Percentiles rank a stretch among this genome's conserved stretches.
Conservation (phyloP, 2,329 filamentous ascomycete species). For the Lasiodiplodia citricola region DNA sequence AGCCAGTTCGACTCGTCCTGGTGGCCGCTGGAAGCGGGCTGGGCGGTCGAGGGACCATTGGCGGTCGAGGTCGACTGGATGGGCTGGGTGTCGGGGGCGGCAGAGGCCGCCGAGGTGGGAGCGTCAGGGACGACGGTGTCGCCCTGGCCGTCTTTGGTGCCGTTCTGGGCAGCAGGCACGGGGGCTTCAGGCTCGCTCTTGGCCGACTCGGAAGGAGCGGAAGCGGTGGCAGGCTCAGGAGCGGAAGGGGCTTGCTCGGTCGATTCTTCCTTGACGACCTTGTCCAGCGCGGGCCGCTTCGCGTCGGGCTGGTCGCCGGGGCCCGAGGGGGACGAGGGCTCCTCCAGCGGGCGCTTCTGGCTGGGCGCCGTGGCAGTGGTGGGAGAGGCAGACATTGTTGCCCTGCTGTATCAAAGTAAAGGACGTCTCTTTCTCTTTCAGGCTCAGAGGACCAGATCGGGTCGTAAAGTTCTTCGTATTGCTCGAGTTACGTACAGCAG, state of each 20-base stretch:
- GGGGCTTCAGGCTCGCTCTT: conserved; percentile 28
- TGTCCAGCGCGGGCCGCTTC: conserved; percentile 95
- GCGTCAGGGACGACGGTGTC: conserved; percentile 73
- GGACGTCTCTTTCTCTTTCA: conserved; percentile 38
- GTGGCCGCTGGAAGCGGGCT: conserved; percentile 51
- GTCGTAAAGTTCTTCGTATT: conserved; percentile 27
- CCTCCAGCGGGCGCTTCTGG: conserved; percentile 94
- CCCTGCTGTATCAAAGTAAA: conserved; percentile 28
- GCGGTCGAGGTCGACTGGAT: conserved; percentile 62
- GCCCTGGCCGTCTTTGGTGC: conserved; percentile 64
- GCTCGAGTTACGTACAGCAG: conserved; percentile 68
- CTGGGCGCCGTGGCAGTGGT: conserved; percentile 60
- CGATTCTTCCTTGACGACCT: conserved; percentile 69
- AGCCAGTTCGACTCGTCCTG: conserved; percentile 96
- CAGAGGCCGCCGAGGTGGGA: conserved; percentile 58
- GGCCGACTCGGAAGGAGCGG: conserved; percentile 44
- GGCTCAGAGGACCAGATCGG: conserved; percentile 30
- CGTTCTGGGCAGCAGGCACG: conserved; percentile 42
- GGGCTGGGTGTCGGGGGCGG: conserved; percentile 59
- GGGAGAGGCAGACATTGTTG: conserved; percentile 52
- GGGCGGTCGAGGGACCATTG: conserved; percentile 56
- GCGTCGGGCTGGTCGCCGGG: conserved; percentile 94
- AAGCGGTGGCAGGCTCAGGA: conserved; percentile 32
- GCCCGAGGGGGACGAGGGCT: conserved; percentile 91
- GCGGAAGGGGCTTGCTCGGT: conserved; percentile 30